These are phyloP conservation scores for Ustilago xerochloae DNA, from an alignment of 1,284 basidiomycete species.

Conservation along the genomic window DNA sequence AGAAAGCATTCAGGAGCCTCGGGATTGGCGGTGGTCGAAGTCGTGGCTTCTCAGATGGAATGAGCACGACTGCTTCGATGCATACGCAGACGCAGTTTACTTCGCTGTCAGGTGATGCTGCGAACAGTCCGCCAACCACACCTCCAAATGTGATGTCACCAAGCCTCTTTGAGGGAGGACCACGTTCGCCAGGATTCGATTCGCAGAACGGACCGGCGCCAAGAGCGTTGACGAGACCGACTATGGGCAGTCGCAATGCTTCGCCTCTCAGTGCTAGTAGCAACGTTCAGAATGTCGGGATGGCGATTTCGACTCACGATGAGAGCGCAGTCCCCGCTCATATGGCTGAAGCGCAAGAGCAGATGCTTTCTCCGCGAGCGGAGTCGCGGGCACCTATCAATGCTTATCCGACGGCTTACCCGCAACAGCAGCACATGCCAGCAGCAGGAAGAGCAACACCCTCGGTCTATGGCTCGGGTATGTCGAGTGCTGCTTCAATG, in stretches of 20 bases:
- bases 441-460: slow-evolving; percentile 11
- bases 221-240: slow-evolving; percentile 5
- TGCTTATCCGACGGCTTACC: slow-evolving; percentile 19
- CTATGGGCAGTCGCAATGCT: slow-evolving; percentile 21
- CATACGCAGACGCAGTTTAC: slow-evolving; percentile 54
- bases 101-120: slow-evolving; percentile 36
- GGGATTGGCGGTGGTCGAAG: slow-evolving; percentile 25
- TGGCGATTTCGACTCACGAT: slow-evolving; percentile 38
- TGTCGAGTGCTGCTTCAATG: slow-evolving; percentile 23
- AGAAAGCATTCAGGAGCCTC: slow-evolving; percentile 36
- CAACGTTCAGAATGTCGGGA: slow-evolving; percentile 13
- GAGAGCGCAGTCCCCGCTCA: slow-evolving; percentile 33
- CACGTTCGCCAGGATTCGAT: slow-evolving; percentile 16
- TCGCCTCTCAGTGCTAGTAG: slow-evolving; percentile 22
- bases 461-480: slow-evolving; percentile 22
- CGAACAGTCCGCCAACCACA: slow-evolving; percentile 41
- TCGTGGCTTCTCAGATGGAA: slow-evolving; percentile 38
- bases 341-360: slow-evolving; percentile 10
- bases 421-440: slow-evolving; percentile 5
- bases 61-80: slow-evolving; percentile 44
- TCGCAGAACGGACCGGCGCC: slow-evolving; percentile 8
- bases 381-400: slow-evolving; percentile 12
- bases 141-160: slow-evolving; percentile 30
- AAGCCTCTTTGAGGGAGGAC: slow-evolving; percentile 27
- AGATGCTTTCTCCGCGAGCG: slow-evolving; percentile 8